Evolutionary conservation across 2,329 filamentous ascomycete genomes (phyloP).

Genomic region (Fusarium sarcochroum): DNA sequence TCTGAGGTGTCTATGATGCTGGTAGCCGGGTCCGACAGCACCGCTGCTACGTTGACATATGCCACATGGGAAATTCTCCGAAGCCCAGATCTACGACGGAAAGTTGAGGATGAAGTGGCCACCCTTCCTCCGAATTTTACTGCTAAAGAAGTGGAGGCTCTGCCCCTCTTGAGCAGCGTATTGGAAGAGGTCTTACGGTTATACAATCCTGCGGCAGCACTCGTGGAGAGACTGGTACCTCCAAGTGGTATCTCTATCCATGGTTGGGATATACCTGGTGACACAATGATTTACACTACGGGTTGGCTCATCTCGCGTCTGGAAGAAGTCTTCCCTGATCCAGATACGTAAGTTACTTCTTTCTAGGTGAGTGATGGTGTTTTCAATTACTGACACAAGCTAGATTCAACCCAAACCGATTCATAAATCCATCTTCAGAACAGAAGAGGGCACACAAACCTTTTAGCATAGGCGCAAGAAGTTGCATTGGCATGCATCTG

Average conservation of each 20-base stretch:
- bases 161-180: background rate
- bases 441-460: slow-evolving; percentile 15
- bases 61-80: slow-evolving; percentile 14
- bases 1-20: slow-evolving; percentile 15
- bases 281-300: slow-evolving; percentile 11
- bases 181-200: slow-evolving; percentile 8
- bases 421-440: background rate
- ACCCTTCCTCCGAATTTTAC: background rate
- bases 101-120: slow-evolving; percentile 9
- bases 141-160: background rate
- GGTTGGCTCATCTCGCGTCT: slow-evolving; percentile 20
- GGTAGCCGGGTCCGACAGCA: slow-evolving; percentile 22
- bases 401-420: background rate
- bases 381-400: accelerated
- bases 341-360: background rate
- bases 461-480: slow-evolving; percentile 10
- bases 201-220: slow-evolving; percentile 14
- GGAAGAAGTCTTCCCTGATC: background rate
- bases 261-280: slow-evolving; percentile 1
- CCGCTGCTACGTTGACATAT: slow-evolving; percentile 13
- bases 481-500: slow-evolving; percentile 16
- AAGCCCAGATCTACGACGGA: background rate
- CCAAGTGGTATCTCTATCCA: background rate
- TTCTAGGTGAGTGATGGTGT: accelerated
- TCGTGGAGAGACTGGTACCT: slow-evolving; percentile 1